Base-by-base conservation (phyloP, 768 basidiomycete genomes). In the Serendipita sp. region DNA sequence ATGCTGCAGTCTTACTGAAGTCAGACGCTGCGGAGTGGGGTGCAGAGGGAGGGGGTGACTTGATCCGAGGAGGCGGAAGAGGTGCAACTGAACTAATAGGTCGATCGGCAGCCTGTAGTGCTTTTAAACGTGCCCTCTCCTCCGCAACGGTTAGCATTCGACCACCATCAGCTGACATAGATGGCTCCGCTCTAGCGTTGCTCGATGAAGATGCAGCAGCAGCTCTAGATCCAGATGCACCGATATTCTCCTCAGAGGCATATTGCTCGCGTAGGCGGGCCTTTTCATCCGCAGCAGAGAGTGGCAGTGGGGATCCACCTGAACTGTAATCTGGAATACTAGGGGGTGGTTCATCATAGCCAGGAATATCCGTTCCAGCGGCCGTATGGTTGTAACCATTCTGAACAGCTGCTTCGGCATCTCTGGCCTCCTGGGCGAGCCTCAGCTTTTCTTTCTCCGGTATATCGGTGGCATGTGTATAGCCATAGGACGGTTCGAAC, bases 111-210 rank as follows among this genome's bases (percentile, higher is more conserved):
- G 62, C 66, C 38, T 86, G 81, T 68, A 78, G 80, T 3, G 86
- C 85, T 44, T 75, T 77, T 10, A 91, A 72, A 65, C 81, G 72
- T 24, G 86, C 86, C 75, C 92, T 91, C 74, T 92, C 89, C 69
- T 91, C 88, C 0, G 82, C 83, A 2, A 89, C 89, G 1, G 85
- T 84, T 63, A 89, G 73, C 67, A 18, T 75, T 11, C 63, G 48
- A 65, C 48, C 30, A 7, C 46, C 53, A n/a, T 63, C 34, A 30
- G 66, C 51, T 13, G 64, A 24, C 37, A 41, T 35, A 18, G 63
- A 45, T 11, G 18, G 28, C 11, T 60, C 56, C 34, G 56, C 28
- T 8, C 28, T 24, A 37, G 56, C 10, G 10, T 35, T 24, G 32
- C n/a, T 34, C 8, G 24, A 60, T 30, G 35, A n/a, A 35, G 56